Evolutionary conservation across 441 rosid genomes (phyloP).

Genomic region (Brassica balearica): DNA sequence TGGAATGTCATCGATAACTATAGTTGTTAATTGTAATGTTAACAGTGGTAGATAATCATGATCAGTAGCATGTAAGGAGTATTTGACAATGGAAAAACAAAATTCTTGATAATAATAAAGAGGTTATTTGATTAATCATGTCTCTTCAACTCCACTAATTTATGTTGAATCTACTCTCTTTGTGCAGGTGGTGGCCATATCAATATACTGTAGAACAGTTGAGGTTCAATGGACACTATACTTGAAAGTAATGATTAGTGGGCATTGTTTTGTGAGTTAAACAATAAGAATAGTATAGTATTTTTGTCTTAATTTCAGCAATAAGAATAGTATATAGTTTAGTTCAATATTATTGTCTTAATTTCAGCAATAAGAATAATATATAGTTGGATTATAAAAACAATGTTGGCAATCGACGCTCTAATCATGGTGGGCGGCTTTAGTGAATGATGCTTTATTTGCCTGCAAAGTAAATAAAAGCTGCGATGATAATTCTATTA

Average conservation of each 20-base stretch:
- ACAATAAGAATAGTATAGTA: constrained; percentile 18
- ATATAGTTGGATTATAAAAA: constrained; percentile 22
- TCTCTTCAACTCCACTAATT: constrained; percentile 13
- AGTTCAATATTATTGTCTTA: constrained; percentile 23
- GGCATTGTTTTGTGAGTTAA: constrained; percentile 29
- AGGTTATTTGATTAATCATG: background rate
- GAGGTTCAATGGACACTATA: constrained; percentile 34
- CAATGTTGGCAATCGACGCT: constrained; percentile 39
- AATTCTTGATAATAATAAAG: background rate
- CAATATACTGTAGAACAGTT: constrained; percentile 32
- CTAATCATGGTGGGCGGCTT: constrained; percentile 48
- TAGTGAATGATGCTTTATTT: constrained; percentile 45
- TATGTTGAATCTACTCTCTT: constrained; percentile 22
- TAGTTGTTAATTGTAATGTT: background rate
- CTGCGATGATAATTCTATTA: constrained; percentile 37
- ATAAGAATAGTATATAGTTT: constrained; percentile 20
- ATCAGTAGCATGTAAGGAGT: constrained; percentile 9
- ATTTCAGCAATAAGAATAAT: constrained; percentile 39
- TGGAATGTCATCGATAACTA: background rate
- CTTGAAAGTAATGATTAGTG: constrained; percentile 46
- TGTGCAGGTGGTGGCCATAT: constrained; percentile 24
- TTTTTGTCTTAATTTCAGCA: constrained; percentile 38
- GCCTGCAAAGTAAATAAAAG: constrained; percentile 48
- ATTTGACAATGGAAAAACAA: background rate
- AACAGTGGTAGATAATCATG: background rate